Base-by-base conservation (phyloP, 768 basidiomycete species). In the Holtermannia corniformis region DNA sequence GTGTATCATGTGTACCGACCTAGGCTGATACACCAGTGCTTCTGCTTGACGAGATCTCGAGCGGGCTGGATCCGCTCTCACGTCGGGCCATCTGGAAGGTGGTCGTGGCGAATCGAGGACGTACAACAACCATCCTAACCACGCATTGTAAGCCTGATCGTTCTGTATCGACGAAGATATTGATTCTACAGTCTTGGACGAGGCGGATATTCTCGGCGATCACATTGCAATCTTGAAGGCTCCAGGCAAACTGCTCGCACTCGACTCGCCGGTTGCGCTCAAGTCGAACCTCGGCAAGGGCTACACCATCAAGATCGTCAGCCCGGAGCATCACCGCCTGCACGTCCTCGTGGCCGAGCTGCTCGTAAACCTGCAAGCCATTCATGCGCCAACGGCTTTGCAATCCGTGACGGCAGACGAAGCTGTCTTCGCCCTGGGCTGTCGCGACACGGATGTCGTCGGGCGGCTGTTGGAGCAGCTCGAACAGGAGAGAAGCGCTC, bases 201-300 rank as follows among this genome's bases (percentile, higher is more conserved):
- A 87, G 68, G 86, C 86, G 0, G 86, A 87, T 62, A 74, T 87
- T 3, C 75, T 88, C 13, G 86, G 81, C 0, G 86, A 88, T 60
- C 76, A 81, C 20, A 84, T 88, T 48, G 84, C 82, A 0, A 82
- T 87, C 49, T 75, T 88, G 3, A 81, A 82, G 13, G 80, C 83
- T 0, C 86, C 86, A 1, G 86, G 86, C 19, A 84, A 80, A 57
- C 74, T 87, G 1, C 78, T 87, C 1, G 86, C 85, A 0, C 77
- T 81, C 43, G 85, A 84, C 5, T 77, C 84, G 1, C 86, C 86
- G 2, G 85, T 87, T 4, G 62, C 79, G n/a, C 74, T 88, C 24
- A 87, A 88, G 65, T 79, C 78, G 23, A 77, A 75, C 45, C 76
- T 86, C 2, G 86, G 86, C 2, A 77, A 81, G 64, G 86, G 86